Base-by-base conservation (phyloP, 768 basidiomycete species). In the Mycena filopes region DNA sequence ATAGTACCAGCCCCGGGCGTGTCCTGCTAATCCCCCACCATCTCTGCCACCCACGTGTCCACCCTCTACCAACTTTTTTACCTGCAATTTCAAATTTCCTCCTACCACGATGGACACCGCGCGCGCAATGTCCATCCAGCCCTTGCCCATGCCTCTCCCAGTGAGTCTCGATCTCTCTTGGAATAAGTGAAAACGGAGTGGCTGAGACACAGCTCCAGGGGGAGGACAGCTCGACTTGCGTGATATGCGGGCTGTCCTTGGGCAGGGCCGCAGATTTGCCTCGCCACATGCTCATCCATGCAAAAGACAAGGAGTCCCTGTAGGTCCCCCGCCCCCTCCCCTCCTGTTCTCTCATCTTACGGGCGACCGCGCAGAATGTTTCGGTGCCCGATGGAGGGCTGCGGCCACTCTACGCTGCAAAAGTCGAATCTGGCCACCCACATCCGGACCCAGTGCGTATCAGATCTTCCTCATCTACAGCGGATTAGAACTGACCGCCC, bases 381-480 rank as follows among this genome's bases (percentile, higher is more conserved):
- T 25, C 11, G 18, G 5, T 79, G 78, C 25, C 62, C 72, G 5
- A 50, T 68, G 29, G 16, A 33, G 0, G 70, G 60, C 6, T 79
- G 78, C 36, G 13, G 18, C 0, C 72, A 70, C 55, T 67, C 42
- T 10, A 62, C 77, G 0, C 67, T 76, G 1, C 78, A 79, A n/a
- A 56, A 47, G 3, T 74, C 73, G 0, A 78, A 77, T 31, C 21
- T 79, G 1, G n/a, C 41, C 0, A 74, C 71, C 0, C 78, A 79
- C 26, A 18, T 72, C 18, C 74, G 73, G 10, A 71, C 54, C 3
- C 78, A 79, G 77, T 78, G 53, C 63, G 77, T 75, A 20, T 23
- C 26, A 25, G 25, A 47, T 43, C 28, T 18, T 20, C 20, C 10
- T 16, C 9, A 3, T 47, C 13, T 18, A 7, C 21, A 21, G 5